Base-by-base conservation (phyloP, 208 protist species). In the Wallacemonas rigidus region DNA sequence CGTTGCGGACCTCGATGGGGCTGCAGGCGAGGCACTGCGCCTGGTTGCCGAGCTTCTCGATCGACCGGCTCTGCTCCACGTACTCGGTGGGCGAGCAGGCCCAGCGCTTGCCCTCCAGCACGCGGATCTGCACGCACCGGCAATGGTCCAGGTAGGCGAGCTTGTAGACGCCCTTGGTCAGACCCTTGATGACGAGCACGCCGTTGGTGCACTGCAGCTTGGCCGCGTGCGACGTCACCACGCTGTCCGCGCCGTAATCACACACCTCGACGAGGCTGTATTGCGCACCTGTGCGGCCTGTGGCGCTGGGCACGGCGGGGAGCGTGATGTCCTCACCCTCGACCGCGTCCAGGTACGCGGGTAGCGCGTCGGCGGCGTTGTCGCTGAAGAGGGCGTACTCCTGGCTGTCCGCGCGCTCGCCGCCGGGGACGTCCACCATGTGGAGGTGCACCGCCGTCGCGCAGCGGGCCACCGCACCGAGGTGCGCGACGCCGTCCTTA, bases 311-410 rank as follows among this genome's bases (percentile, higher is more conserved):
- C 17, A 6, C 3, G 39, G 48, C 39, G 12, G 71, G 71, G 38
- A 75, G 61, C 40, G 7, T 15, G 36, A 75, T 12, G 38, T 56
- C 63, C 61, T 75, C 71, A 45, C 71, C 71, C 48, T 69, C 54
- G 48, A 67, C 71, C 2, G 47, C 60, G 47, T 58, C 57, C 15
- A 57, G n/a, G 14, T 3, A 6, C 15, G 14, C 12, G 2, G 55
- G 48, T 48, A 64, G n/a, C 41, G 40, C 12, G 44, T 45, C 44
- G 6, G 38, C 50, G 15, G 8, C 36, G 65, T 70, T 48, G 61
- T 67, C 61, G 36, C 40, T 39, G 44, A 26, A n/a, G n/a, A 75
- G 38, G 12, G 40, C 36, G 61, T 69, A 75, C 47, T 51, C 47
- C 36, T 45, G 38, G 14, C 12, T 44, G 3, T n/a, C 14, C 40